Conservation (phyloP, 768 basidiomycete species). For the Psilocybe tampanensis region DNA sequence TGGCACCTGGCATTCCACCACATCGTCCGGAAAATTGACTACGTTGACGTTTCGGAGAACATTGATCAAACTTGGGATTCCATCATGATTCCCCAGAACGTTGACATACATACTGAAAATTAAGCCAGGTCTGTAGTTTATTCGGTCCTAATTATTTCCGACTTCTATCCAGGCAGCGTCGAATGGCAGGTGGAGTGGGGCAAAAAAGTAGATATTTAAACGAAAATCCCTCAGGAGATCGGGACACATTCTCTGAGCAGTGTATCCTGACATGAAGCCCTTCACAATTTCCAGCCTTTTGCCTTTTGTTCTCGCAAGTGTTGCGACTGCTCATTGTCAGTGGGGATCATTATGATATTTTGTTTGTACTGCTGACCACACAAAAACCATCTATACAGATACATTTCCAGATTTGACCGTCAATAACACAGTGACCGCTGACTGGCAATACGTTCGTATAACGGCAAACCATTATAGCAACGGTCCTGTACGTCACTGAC, state of each 20-base stretch:
- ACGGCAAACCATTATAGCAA: conserved; percentile 36
- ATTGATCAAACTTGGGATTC: no score
- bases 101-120: no score
- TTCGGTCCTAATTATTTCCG: no score
- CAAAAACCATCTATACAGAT: conserved; percentile 16
- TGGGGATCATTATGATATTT: not conserved
- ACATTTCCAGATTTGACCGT: conserved; percentile 32
- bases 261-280: not conserved
- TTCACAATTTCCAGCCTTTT: not conserved
- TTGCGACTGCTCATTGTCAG: not conserved
- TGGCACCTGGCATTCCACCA: no score
- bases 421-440: conserved; percentile 26
- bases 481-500: conserved; percentile 27
- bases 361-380: not conserved
- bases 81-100: no score
- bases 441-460: conserved; percentile 38
- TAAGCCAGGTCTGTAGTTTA: no score
- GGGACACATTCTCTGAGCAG: not conserved
- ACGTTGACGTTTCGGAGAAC: no score
- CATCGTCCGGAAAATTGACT: no score
- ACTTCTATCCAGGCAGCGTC: no score
- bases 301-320: not conserved
- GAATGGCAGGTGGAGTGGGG: no score
- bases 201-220: no score
- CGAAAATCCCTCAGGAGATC: not conserved